phyloP scores from a whole-genome alignment of 177 flowering plant species.

The Telopea speciosissima region DNA sequence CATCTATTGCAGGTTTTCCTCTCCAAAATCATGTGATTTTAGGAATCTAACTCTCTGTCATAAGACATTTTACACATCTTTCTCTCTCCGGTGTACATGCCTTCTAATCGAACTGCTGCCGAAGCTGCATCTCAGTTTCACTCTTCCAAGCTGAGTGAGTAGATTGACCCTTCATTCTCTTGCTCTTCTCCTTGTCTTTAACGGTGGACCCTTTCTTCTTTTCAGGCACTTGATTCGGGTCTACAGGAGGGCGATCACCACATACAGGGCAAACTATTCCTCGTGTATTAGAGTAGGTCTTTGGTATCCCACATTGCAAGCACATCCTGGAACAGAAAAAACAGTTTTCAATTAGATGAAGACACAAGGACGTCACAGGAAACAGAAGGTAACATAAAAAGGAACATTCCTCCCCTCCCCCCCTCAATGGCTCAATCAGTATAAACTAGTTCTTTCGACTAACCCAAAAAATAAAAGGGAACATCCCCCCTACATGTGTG shows the following conservation, averaged over 20 bases:
- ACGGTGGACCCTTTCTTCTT: constrained; percentile 77
- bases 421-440: too few species aligned
- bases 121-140: constrained; percentile 98
- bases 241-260: constrained; percentile 53
- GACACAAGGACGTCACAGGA: background rate
- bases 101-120: constrained; percentile 85
- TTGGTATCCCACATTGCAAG: constrained; percentile 86
- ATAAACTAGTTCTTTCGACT: too few species aligned
- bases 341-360: too few species aligned
- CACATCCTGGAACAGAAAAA: constrained; percentile 57
- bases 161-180: constrained; percentile 96
- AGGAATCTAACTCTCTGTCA: too few species aligned
- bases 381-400: background rate
- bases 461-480: too few species aligned
- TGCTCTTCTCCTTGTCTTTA: constrained; percentile 83
- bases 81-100: too few species aligned
- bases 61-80: too few species aligned
- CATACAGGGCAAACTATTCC: constrained; percentile 87
- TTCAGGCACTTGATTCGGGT: constrained; percentile 25
- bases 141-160: constrained; percentile 94
- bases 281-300: constrained; percentile 55
- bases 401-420: too few species aligned
- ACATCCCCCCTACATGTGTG: too few species aligned
- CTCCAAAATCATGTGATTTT: too few species aligned
- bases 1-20: too few species aligned